Evolutionary conservation across 768 basidiomycete species (phyloP).

Genomic region (Imleria badia): DNA sequence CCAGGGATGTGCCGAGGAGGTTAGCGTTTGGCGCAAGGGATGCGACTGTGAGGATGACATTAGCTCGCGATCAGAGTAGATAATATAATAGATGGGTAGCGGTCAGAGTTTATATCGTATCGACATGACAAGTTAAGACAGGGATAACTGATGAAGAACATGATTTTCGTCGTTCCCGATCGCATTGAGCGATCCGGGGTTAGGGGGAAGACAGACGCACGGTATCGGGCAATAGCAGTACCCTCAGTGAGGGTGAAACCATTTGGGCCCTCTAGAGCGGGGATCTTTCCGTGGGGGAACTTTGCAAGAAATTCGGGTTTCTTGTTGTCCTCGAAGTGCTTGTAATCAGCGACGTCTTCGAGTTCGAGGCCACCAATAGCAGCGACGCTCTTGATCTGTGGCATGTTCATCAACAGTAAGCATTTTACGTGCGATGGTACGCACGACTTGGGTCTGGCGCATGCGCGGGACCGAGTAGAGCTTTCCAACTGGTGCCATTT

Average conservation of each 20-base stretch:
- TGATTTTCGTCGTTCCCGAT: slow-evolving; percentile 26
- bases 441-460: slow-evolving; percentile 47
- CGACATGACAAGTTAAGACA: slow-evolving; percentile 65
- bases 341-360: slow-evolving; percentile 52
- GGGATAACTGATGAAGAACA: slow-evolving; percentile 64
- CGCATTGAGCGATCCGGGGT: slow-evolving; percentile 11
- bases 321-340: slow-evolving; percentile 65
- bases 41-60: slow-evolving; percentile 56
- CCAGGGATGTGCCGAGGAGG: slow-evolving; percentile 63
- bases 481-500: slow-evolving; percentile 63
- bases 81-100: background rate
- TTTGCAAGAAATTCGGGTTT: slow-evolving; percentile 69
- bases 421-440: slow-evolving; percentile 4
- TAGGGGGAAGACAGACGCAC: slow-evolving; percentile 53
- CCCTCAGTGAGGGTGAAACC: slow-evolving; percentile 81
- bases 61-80: slow-evolving; percentile 14
- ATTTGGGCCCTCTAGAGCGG: slow-evolving; percentile 72
- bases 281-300: slow-evolving; percentile 83
- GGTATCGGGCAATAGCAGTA: slow-evolving; percentile 78
- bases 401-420: background rate
- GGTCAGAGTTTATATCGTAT: slow-evolving; percentile 30
- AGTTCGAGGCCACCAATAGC: slow-evolving; percentile 60
- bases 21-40: slow-evolving; percentile 71
- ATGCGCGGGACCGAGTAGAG: slow-evolving; percentile 50
- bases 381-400: slow-evolving; percentile 54